Base-by-base conservation (phyloP, 2,329 filamentous ascomycete genomes). In the Chaetomium olivaceum region DNA sequence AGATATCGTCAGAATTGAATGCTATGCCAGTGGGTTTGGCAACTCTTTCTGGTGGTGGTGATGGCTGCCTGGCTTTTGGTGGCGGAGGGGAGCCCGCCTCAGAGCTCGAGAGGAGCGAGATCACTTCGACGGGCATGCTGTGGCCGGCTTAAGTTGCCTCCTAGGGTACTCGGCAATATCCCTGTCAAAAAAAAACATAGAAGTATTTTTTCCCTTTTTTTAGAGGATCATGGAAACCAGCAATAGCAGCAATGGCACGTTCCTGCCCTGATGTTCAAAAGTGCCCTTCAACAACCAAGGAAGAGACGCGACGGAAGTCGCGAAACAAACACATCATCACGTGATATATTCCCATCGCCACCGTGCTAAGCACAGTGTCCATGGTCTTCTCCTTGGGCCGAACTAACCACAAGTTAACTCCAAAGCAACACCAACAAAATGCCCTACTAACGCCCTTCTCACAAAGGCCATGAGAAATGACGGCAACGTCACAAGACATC, bases 241-340 rank as follows among this genome's bases (percentile, higher is more conserved):
- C 16, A 43, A n/a, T 43, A 7, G 33, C 11, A 36, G 2, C 9
- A 14, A 14, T 2, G 31, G 31, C 11, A 36, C 33, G 9, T 12
- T 11, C n/a, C 9, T 57, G 4, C 21, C 5, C 9, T 57, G 31
- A 57, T n/a, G 31, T 12, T 31, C 39, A 43, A 43, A 19, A 43
- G 8, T 9, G n/a, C n/a, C 23, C n/a, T 8, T 11, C 4, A 8
- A 12, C 54, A 25, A 43, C 21, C 33, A 43, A 3, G 7, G 9
- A 4, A 19, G 46, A 11, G 50, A 33, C 50, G 19, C 31, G 62
- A 58, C 65, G 58, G 48, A 54, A 64, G 39, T 58, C 70, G 62
- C 70, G 70, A 69, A 66, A 58, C 43, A 54, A 63, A 69, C 70
- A 61, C 70, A 56, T 27, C 2, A 14, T 65, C 70, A 71, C 69